Percentiles rank a stretch among this genome's conserved stretches.
Evolutionary conservation across 441 rosid species (phyloP).

Genomic region (Populus tomentosa): DNA sequence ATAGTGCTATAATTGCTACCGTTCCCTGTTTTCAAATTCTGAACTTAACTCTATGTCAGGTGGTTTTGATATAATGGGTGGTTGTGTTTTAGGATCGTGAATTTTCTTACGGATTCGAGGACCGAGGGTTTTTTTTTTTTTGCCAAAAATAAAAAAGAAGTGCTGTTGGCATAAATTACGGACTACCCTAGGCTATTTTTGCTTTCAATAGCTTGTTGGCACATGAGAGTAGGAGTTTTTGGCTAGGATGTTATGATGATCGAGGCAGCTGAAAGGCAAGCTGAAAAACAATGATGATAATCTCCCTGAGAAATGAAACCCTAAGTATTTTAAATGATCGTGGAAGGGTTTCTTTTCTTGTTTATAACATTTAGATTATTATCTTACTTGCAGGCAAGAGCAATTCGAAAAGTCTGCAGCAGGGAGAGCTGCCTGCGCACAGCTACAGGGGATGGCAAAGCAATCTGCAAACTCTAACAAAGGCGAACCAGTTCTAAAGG

Average conservation of each 20-base stretch:
- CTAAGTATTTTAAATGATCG: not conserved
- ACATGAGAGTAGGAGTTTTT: not conserved
- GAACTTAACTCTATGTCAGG: not conserved
- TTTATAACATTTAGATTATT: not conserved
- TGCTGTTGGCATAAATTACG: not conserved
- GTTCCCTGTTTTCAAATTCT: not conserved
- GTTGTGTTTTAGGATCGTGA: not conserved
- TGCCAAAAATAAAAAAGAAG: not conserved
- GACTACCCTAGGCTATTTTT: not conserved
- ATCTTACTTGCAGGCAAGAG: slow-evolving; percentile 56
- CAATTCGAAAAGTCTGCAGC: slow-evolving; percentile 83
- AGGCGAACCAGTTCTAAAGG: slow-evolving; percentile 91
- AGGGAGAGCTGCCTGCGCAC: slow-evolving; percentile 91
- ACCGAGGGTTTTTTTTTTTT: not conserved
- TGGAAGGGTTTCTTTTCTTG: not conserved
- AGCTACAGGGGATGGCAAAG: slow-evolving; percentile 63
- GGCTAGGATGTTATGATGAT: not conserved
- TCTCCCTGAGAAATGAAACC: not conserved
- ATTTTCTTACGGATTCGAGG: not conserved
- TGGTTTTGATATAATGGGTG: not conserved
- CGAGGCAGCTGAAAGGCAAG: not conserved
- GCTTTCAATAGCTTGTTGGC: not conserved
- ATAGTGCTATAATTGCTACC: not conserved
- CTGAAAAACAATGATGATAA: not conserved
- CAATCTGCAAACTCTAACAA: slow-evolving; percentile 62